phyloP scores from a whole-genome alignment of 495 filamentous ascomycete species.

The Penicillium bialowiezense region DNA sequence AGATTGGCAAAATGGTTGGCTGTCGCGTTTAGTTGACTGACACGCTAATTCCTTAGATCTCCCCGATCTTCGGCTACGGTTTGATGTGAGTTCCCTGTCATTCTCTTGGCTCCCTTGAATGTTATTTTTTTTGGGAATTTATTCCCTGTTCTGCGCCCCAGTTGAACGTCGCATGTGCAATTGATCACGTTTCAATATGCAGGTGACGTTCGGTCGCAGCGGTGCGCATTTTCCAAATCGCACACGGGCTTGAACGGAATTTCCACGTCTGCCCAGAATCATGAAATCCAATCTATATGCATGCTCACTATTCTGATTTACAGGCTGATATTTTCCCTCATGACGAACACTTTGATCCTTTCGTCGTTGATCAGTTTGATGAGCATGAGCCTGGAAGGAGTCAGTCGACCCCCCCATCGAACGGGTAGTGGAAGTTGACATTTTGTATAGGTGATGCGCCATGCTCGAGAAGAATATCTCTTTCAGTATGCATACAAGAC shows the following conservation, averaged over 20 bases:
- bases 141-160: constrained; percentile 30
- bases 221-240: background rate
- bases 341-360: constrained; percentile 89
- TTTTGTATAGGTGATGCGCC: constrained; percentile 52
- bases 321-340: constrained; percentile 72
- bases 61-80: constrained; percentile 45
- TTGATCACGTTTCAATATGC: constrained; percentile 35
- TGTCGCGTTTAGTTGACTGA: constrained; percentile 39
- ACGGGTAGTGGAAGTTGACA: constrained; percentile 3
- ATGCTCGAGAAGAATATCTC: constrained; percentile 75
- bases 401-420: constrained; percentile 40
- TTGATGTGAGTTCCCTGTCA: constrained; percentile 36
- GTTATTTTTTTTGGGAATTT: background rate
- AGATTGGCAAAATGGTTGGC: constrained; percentile 42
- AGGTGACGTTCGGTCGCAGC: constrained; percentile 11
- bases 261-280: no score
- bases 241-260: constrained; percentile 16
- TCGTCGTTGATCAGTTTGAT: constrained; percentile 90
- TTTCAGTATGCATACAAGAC: constrained; percentile 59
- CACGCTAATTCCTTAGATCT: constrained; percentile 44
- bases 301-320: constrained; percentile 10
- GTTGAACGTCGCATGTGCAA: constrained; percentile 26
- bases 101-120: background rate
- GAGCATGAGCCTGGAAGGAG: constrained; percentile 83
- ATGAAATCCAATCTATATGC: background rate